These are phyloP conservation scores for Trypanosoma lewisi DNA, from an alignment of 208 protist species.

Conservation along the genomic window DNA sequence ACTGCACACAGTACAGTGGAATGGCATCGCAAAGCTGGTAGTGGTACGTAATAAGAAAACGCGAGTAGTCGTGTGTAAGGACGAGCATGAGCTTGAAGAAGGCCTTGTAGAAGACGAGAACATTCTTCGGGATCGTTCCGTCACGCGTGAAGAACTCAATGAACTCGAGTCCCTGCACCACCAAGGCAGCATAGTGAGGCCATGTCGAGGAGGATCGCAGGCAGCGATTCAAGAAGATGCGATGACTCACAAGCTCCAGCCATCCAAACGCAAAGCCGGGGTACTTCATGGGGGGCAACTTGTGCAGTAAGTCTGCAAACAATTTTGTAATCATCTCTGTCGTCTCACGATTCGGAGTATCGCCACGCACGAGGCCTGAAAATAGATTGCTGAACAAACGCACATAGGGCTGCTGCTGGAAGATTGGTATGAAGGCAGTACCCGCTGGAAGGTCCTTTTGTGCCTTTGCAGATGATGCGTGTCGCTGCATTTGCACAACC, in stretches of 20 bases:
- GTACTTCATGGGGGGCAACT: slow-evolving; percentile 86
- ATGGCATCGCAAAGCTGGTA: slow-evolving; percentile 95
- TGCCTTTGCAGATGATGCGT: slow-evolving; percentile 12
- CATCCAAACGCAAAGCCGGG: slow-evolving; percentile 99
- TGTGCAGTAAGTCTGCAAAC: slow-evolving; percentile 91
- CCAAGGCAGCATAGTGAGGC: slow-evolving; percentile 64
- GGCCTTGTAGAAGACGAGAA: slow-evolving; percentile 87
- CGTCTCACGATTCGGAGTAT: slow-evolving; percentile 46
- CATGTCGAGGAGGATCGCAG: slow-evolving; percentile 60
- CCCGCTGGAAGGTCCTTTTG: slow-evolving; percentile 44
- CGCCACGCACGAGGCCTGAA: slow-evolving; percentile 69
- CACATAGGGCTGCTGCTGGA: slow-evolving; percentile 98
- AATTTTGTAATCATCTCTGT: slow-evolving; percentile 69
- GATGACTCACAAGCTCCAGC: slow-evolving; percentile 97
- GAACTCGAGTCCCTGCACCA: slow-evolving; percentile 72
- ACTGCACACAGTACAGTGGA: slow-evolving; percentile 95
- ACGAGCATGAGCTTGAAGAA: slow-evolving; percentile 95
- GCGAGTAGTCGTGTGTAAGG: slow-evolving; percentile 99
- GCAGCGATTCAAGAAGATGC: slow-evolving; percentile 97
- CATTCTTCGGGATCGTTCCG: slow-evolving; percentile 59
- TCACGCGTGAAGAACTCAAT: slow-evolving; percentile 68
- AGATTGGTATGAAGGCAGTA: slow-evolving; percentile 72
- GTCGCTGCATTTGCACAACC: slow-evolving; percentile 28
- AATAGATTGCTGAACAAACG: slow-evolving; percentile 94
- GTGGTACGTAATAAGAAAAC: slow-evolving; percentile 98